These are phyloP conservation scores for Setaria italica DNA, from an alignment of 202 grass and related monocot genomes.

Conservation along the genomic window DNA sequence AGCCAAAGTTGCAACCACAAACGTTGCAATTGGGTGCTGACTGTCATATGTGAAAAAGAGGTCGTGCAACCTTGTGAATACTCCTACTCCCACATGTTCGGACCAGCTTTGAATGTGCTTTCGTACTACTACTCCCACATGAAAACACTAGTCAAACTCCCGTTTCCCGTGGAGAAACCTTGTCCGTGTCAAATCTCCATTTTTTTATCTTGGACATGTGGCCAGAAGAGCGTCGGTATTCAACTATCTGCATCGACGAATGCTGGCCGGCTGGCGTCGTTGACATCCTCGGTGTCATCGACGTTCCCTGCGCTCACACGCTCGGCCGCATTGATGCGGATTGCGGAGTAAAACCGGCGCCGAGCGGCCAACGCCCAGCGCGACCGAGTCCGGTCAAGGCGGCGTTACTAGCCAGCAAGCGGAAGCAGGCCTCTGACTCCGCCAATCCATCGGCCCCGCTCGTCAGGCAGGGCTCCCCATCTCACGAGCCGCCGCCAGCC, in stretches of 20 bases:
- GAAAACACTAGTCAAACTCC: neutral
- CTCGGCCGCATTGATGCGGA: conserved; percentile 4
- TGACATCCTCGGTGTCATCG: conserved; percentile 11
- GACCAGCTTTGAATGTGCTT: too few relatives aligned
- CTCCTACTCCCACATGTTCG: neutral
- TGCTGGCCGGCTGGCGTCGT: neutral
- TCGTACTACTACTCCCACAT: neutral
- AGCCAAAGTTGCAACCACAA: neutral
- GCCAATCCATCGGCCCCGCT: neutral
- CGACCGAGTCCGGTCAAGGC: conserved; percentile 9
- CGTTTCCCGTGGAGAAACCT: neutral
- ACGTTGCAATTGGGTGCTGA: neutral
- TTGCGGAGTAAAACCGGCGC: neutral
- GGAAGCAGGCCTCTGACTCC: neutral
- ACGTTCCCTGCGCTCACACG: neutral
- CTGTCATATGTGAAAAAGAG: neutral
- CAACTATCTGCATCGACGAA: neutral
- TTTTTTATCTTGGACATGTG: neutral
- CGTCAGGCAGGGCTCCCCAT: neutral
- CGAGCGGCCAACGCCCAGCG: neutral
- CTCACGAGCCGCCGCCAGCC: neutral
- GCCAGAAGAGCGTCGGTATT: neutral
- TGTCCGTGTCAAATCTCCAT: neutral
- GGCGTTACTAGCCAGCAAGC: neutral
- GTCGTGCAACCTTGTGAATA: too few relatives aligned